Percentiles rank a stretch among this genome's conserved stretches.
phyloP scores from a whole-genome alignment of 2,329 filamentous ascomycete genomes.

The Grosmannia serpens region DNA sequence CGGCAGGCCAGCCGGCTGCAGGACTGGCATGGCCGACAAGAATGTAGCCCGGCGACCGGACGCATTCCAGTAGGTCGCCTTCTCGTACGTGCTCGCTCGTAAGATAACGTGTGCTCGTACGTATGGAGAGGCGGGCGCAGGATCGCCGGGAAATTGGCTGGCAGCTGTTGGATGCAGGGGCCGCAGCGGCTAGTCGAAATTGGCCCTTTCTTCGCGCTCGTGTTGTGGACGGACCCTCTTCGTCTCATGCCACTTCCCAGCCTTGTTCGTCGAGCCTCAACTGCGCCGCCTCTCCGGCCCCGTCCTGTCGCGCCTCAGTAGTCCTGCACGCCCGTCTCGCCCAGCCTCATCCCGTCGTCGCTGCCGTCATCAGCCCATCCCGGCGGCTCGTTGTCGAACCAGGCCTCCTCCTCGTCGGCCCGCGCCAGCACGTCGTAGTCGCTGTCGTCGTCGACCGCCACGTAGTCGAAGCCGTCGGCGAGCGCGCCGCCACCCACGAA shows the following conservation, averaged over 20 bases:
- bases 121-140: no score
- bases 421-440: conserved; percentile 54
- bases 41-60: no score
- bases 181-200: neutral
- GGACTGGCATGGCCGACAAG: no score
- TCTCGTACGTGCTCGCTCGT: no score
- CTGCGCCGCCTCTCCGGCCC: no score
- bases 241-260: neutral
- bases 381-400: conserved; percentile 71
- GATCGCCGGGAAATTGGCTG: neutral
- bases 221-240: neutral
- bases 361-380: conserved; percentile 40
- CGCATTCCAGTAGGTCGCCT: no score
- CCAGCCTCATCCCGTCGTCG: conserved; percentile 20
- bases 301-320: no score
- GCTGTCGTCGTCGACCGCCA: conserved; percentile 56
- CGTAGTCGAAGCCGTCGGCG: conserved; percentile 73
- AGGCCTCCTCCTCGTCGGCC: conserved; percentile 58
- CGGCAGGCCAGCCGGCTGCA: no score
- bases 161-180: neutral
- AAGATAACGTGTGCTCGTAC: no score
- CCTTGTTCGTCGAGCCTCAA: neutral
- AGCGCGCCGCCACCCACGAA: conserved; percentile 54
- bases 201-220: neutral
- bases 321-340: conserved; percentile 63